Evolutionary conservation across 768 basidiomycete species (phyloP), one percentile per base, ranked within the genome.

Genomic region (Lactarius deliciosus): DNA sequence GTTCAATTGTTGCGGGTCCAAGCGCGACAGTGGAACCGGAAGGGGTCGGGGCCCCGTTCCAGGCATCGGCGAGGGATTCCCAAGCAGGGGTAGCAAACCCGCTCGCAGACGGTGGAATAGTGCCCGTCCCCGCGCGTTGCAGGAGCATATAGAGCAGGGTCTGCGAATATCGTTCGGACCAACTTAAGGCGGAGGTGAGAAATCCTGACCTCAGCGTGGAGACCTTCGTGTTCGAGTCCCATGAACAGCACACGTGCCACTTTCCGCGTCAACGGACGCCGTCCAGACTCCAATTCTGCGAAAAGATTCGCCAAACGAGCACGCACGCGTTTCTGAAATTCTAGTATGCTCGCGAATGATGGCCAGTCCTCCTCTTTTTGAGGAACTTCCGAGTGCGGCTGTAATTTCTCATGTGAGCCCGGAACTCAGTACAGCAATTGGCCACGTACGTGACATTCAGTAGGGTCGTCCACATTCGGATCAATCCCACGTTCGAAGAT

Each of bases 401-500:
- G 73, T 30, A 36, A 47, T 34, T 40, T 55, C 57, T 45, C 10
- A 34, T 53, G 36, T 40, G 28, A 8, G 54, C 5, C 28, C 5
- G 5, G 22, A 57, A 28, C 36, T 28, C 30, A 76, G 13, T 13
- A 36, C 16, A 8, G n/a, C 9, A 36, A 18, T 50, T 2, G 28
- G 16, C 8, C 4, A 76, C 88, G 61, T 76, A 94, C 93, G 74
- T 98, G 94, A 68, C 91, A 92, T 74, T 88, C 79, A 5, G 84
- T 86, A 0, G 94, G 93, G 72, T 97, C 92, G 66, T 97, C 91
- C 30, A 98, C 94, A 72, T 89, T 86, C 0, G 97, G 97, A 70
- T 98, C 97, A 71, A 99, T 96, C 9, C 97, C 97, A 43, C 97
- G 86, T 88, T 92, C 91, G 64, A 93, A 94, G 25, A 92, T 89